phyloP scores from a whole-genome alignment of 2,329 filamentous ascomycete species.

The Aspergillus fructus region DNA sequence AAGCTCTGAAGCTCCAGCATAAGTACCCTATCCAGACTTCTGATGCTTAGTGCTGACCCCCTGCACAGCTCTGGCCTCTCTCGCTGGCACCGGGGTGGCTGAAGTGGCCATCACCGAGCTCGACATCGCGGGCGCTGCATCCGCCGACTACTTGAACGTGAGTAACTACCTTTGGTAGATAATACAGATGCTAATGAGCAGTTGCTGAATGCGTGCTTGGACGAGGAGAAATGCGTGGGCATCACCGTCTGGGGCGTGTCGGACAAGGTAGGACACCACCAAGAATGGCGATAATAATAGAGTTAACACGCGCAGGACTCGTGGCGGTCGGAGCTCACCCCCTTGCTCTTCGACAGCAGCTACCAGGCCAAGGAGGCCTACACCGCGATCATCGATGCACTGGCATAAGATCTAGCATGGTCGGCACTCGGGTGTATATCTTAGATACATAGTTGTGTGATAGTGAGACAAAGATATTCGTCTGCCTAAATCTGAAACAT shows the following conservation, averaged over 20 bases:
- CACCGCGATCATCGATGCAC: constrained; percentile 21
- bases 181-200: constrained; percentile 15
- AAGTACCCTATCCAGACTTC: constrained; percentile 2
- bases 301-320: constrained; percentile 24
- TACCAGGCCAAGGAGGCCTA: constrained; percentile 46
- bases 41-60: constrained; percentile 10
- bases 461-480: neutral
- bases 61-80: constrained; percentile 51
- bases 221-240: constrained; percentile 60
- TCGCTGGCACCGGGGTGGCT: constrained; percentile 50
- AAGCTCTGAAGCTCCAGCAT: constrained; percentile 12
- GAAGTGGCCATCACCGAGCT: constrained; percentile 68
- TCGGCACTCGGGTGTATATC: too few species aligned
- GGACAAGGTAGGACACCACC: constrained; percentile 27
- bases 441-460: too few species aligned
- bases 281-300: too few species aligned
- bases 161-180: constrained; percentile 11
- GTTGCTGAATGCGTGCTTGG: constrained; percentile 56
- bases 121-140: constrained; percentile 61
- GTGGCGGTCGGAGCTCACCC: constrained; percentile 40
- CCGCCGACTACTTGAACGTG: constrained; percentile 58
- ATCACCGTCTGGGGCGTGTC: constrained; percentile 62
- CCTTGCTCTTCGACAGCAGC: constrained; percentile 44
- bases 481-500: too few species aligned
- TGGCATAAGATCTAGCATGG: neutral